These are phyloP conservation scores for Combretum micranthum DNA, from an alignment of 345 rosid species.

Conservation along the genomic window DNA sequence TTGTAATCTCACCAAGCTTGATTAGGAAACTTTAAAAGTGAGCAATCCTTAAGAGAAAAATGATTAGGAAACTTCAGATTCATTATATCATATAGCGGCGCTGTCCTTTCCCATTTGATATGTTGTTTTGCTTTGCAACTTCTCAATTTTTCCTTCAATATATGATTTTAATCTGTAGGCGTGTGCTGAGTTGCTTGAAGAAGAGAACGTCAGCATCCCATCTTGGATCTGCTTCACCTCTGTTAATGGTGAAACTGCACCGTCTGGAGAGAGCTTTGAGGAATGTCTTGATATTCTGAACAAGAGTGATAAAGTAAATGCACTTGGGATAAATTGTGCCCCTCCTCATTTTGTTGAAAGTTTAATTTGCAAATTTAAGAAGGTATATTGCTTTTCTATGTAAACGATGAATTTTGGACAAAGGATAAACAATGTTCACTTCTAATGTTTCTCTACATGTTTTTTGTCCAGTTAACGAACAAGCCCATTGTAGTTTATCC, in stretches of 20 bases:
- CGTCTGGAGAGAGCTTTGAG: conserved; percentile 75
- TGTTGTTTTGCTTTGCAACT: too few relatives aligned
- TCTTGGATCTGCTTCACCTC: conserved; percentile 89
- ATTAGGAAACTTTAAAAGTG: too few relatives aligned
- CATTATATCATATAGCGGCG: too few relatives aligned
- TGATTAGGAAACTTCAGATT: too few relatives aligned
- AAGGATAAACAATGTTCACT: neutral
- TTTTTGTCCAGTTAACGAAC: conserved; percentile 43
- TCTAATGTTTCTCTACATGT: neutral
- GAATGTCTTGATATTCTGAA: conserved; percentile 64
- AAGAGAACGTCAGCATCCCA: conserved; percentile 67
- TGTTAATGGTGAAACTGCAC: conserved; percentile 70
- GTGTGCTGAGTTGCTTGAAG: conserved; percentile 72
- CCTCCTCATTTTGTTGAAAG: conserved; percentile 71
- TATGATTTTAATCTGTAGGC: conserved; percentile 32
- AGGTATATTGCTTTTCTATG: conserved; percentile 27
- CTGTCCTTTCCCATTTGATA: too few relatives aligned
- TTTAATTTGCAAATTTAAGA: conserved; percentile 48
- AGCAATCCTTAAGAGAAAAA: too few relatives aligned
- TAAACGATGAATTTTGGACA: neutral
- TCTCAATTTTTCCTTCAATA: neutral
- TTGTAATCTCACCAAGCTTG: too few relatives aligned
- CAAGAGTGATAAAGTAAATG: conserved; percentile 49
- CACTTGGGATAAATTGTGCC: conserved; percentile 84
- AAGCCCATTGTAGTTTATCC: conserved; percentile 79